Base-by-base conservation (phyloP, 176 grass and related monocot species). In the Dendrocalamus sinicus region DNA sequence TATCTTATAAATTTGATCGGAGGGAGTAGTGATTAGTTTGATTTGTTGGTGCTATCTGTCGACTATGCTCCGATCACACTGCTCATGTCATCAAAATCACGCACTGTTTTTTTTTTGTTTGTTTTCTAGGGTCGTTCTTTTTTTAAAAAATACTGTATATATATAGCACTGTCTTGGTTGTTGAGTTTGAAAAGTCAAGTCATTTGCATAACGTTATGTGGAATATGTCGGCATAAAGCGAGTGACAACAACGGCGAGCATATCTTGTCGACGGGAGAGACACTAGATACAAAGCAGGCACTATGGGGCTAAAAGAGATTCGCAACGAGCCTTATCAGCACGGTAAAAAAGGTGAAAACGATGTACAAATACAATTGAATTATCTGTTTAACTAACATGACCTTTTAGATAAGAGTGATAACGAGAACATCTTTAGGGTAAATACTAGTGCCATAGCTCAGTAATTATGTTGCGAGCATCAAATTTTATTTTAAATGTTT, bases 121-220 rank as follows among this genome's bases (percentile, higher is more conserved):
- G 9, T 40, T 6, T 47, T 47, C 6, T 61, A 0, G 12, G 46
- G n/a, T 4, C 12, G 39, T 67, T 7, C 5, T 63, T 45, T 15
- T 41, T 11, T 37, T 23, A 58, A 47, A 45, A 7, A 15, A 47
- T 9, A 7, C 3, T 50, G 45, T 9, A 20, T 0, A 7, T 0
- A 7, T 8, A 7, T 4, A 46, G 59, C 17, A 51, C 41, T 41
- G 5, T 76, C 20, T 44, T 13, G 37, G n/a, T 19, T 20, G 61
- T 64, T 48, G 44, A 77, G 15, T 72, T 17, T 72, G 80, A 80
- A 53, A 23, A 40, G 46, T 80, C 45, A 51, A 12, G 26, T 10
- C 26, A 37, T 50, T 32, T 9, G 28, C 10, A 20, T 4, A 28
- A 15, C 35, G 68, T 37, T 75, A 15, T 0, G 51, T 15, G 50